Evolutionary conservation across 352 stramenopile genomes (phyloP), one percentile per base, ranked within the genome.

Genomic region (Phytophthora tubulina): DNA sequence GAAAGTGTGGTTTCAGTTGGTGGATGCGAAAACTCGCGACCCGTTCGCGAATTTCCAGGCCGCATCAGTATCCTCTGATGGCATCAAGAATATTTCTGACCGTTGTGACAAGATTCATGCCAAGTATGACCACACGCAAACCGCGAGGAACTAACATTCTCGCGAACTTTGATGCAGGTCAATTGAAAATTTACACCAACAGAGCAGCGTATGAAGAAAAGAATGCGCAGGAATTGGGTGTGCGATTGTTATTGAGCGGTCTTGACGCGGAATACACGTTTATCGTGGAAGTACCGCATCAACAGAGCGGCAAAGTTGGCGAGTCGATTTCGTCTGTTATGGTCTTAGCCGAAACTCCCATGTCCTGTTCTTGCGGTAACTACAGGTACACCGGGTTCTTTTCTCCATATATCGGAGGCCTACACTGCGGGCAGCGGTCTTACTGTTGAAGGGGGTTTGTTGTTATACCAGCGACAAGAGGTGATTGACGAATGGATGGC

Each of bases 1-100:
- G 21, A 59, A 59, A 46, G 35, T 59, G 35, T 59, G 52, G 52
- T 61, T 61, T 14, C 39, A 61, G 36, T 38, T 61, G 8, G 54
- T 61, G 30, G 54, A 61, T 41, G 17, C 27, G 51, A 27, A 17
- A 52, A 57, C 33, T 67, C 45, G 45, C 27, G 32, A 14, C 3
- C 1, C 44, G 32, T 66, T 56, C 14, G 21, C 13, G 48, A 15
- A 45, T 32, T 17, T 14, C 30, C 15, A 63, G 30, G 35, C 41
- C 53, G 30, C 21, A 51, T 63, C 55, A 52, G 55, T 63, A 31
- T 44, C 55, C 53, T 53, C 30, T 33, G 55, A 42, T 36, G 31
- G 42, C 45, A 30, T 60, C 38, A 60, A 15, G 6, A 27, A 60
- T 55, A 59, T 67, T 36, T 49, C 38, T 38, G 49, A 67, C 41